phyloP scores from a whole-genome alignment of 768 basidiomycete species.

The Candolleomyces efflorescens region DNA sequence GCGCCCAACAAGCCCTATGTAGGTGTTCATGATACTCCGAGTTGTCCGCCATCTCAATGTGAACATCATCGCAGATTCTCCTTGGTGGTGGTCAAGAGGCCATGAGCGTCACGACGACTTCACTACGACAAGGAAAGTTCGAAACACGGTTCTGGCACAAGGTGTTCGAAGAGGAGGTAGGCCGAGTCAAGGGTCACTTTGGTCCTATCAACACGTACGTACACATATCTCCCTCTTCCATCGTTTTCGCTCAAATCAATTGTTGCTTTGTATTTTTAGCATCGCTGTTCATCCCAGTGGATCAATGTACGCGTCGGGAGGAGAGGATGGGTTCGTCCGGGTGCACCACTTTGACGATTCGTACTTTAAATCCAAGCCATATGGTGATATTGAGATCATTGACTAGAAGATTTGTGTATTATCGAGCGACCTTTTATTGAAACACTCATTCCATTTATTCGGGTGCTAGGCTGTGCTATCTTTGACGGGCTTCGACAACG shows the following conservation, averaged over 20 bases:
- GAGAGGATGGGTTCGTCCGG: conserved; percentile 93
- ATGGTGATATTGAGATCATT: conserved; percentile 76
- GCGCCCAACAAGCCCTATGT: conserved; percentile 85
- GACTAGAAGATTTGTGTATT: conserved; percentile 29
- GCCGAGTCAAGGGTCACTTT: conserved; percentile 96
- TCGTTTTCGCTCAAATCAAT: not conserved
- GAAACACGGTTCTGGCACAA: conserved; percentile 99
- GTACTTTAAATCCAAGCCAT: conserved; percentile 89
- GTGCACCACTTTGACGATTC: conserved; percentile 93
- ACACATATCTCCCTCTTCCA: not conserved
- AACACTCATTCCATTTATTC: no score
- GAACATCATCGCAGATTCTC: conserved; percentile 51
- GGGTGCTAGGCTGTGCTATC: no score
- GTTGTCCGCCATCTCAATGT: not conserved
- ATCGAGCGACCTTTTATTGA: conserved; percentile 5
- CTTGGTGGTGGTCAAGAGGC: conserved; percentile 98
- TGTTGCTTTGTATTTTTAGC: conserved; percentile 35
- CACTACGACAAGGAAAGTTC: conserved; percentile 91
- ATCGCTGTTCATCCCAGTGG: conserved; percentile 92
- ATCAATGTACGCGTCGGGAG: conserved; percentile 86
- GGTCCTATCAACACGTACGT: conserved; percentile 94
- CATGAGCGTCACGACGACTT: conserved; percentile 95
- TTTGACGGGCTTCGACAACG: no score
- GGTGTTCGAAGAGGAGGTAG: conserved; percentile 94
- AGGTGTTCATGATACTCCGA: conserved; percentile 16